A percentile compares a stretch with the other conserved stretches of the same genome.
Conservation (phyloP, 139 green algal species). For the Micromonas commoda region DNA sequence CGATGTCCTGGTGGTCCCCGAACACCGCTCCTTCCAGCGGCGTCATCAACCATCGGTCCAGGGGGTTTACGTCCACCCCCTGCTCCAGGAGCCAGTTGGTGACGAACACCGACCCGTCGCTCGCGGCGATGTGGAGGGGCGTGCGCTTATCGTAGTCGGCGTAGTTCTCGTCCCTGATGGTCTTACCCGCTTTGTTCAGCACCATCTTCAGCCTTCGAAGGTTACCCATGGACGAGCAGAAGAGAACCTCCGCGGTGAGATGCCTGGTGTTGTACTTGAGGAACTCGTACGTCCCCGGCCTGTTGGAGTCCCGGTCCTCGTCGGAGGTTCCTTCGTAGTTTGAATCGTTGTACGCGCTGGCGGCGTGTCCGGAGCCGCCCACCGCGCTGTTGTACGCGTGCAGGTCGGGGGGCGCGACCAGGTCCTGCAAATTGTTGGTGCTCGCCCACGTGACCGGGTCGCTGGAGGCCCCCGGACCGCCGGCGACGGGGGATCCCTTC, state of each 20-base stretch:
- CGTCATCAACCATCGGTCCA: conserved; percentile 29
- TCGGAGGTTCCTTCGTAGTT: no score
- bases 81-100: conserved; percentile 22
- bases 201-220: conserved; percentile 6
- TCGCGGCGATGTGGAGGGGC: conserved; percentile 23
- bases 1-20: conserved; percentile 15
- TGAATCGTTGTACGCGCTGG: no score
- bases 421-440: background rate
- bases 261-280: conserved; percentile 9
- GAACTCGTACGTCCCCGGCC: conserved; percentile 2
- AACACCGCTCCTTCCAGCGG: conserved; percentile 26
- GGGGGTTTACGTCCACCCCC: conserved; percentile 6
- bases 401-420: background rate
- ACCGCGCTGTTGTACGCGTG: no score
- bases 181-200: background rate
- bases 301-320: background rate
- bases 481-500: no score
- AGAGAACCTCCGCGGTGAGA: conserved; percentile 9
- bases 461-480: background rate
- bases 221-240: conserved; percentile 13
- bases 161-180: background rate
- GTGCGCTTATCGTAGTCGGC: conserved; percentile 23
- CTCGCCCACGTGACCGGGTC: background rate
- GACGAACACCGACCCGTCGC: conserved; percentile 2
- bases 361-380: no score